Conservation (phyloP, 2,329 filamentous ascomycete species). For the Leptosphaerulina australis region DNA sequence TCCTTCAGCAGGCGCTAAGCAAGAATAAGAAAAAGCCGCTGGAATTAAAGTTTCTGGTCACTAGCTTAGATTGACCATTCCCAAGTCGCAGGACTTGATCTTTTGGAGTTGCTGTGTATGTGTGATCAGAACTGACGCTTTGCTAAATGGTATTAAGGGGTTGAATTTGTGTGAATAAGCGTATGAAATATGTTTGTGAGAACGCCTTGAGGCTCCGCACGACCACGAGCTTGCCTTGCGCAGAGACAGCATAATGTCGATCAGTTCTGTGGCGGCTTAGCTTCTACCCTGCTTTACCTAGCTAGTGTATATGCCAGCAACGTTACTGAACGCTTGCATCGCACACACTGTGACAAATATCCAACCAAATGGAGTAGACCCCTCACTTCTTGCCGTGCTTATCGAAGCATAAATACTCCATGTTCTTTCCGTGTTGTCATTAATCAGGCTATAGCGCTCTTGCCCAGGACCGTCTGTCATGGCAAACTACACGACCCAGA, state of each 20-base stretch:
- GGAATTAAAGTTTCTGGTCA: constrained; percentile 3
- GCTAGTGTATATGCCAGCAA: neutral
- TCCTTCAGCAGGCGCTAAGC: constrained; percentile 3
- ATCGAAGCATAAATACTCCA: constrained; percentile 3
- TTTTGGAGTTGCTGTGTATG: neutral
- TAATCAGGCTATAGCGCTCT: neutral
- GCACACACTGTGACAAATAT: neutral
- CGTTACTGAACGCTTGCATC: constrained; percentile 3
- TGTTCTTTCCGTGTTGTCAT: neutral
- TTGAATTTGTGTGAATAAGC: neutral
- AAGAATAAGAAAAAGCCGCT: neutral
- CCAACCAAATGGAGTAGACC: neutral
- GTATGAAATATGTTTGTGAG: neutral
- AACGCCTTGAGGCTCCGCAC: constrained; percentile 4
- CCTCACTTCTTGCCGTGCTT: constrained; percentile 4
- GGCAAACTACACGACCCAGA: constrained; percentile 11
- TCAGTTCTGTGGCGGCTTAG: constrained; percentile 5
- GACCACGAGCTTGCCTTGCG: neutral
- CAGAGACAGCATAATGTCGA: neutral
- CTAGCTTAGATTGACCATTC: neutral
- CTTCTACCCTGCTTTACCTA: neutral
- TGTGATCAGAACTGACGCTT: neutral
- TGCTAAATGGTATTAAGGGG: neutral
- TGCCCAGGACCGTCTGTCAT: constrained; percentile 4
- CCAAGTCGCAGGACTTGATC: neutral